Conservation (phyloP, 2,329 filamentous ascomycete genomes). For the Diaporthe sp. region DNA sequence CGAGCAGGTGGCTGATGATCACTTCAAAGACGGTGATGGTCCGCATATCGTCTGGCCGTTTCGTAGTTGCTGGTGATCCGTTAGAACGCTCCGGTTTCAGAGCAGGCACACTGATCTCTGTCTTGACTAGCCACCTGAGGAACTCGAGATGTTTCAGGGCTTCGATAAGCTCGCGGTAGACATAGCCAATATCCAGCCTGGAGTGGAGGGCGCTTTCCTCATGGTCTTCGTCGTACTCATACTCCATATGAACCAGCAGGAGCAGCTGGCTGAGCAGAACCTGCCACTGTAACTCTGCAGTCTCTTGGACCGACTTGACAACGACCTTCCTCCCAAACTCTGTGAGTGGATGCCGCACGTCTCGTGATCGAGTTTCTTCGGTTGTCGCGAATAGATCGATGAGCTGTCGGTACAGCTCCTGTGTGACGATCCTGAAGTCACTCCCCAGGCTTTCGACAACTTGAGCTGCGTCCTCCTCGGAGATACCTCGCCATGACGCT, state of each 20-base stretch:
- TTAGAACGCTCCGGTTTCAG: slow-evolving; percentile 51
- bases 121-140: slow-evolving; percentile 74
- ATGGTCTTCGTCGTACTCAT: slow-evolving; percentile 73
- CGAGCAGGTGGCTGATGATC: slow-evolving; percentile 71
- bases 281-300: slow-evolving; percentile 76
- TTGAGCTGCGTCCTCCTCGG: slow-evolving; percentile 81
- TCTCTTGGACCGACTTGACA: slow-evolving; percentile 83
- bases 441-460: slow-evolving; percentile 77
- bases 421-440: slow-evolving; percentile 68
- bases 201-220: slow-evolving; percentile 73
- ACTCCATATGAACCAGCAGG: slow-evolving; percentile 87
- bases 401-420: slow-evolving; percentile 64
- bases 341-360: slow-evolving; percentile 67
- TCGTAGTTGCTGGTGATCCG: slow-evolving; percentile 44
- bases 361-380: slow-evolving; percentile 57
- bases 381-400: slow-evolving; percentile 57
- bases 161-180: slow-evolving; percentile 77
- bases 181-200: slow-evolving; percentile 72
- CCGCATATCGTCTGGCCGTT: slow-evolving; percentile 58
- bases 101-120: slow-evolving; percentile 63
- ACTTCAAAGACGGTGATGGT: slow-evolving; percentile 69
- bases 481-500: slow-evolving; percentile 81
- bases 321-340: slow-evolving; percentile 81
- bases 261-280: slow-evolving; percentile 85
- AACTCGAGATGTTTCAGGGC: slow-evolving; percentile 80